Base-by-base conservation (phyloP, 2,329 filamentous ascomycete genomes). In the Fusarium longipes region DNA sequence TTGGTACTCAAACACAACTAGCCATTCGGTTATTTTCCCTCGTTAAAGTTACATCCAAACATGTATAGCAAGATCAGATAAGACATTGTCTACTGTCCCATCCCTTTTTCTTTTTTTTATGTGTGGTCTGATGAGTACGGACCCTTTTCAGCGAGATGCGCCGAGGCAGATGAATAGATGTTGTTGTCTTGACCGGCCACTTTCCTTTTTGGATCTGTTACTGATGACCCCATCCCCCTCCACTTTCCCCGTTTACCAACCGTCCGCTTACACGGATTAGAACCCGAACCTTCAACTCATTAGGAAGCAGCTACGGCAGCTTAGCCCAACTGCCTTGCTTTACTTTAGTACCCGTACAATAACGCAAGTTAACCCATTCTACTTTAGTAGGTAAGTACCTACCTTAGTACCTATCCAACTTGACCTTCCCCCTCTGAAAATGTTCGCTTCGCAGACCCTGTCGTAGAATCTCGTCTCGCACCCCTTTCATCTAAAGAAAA, bases 91-190 rank as follows among this genome's bases (percentile, higher is more conserved):
- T n/a, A 56, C 39, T 57, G 42, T 47, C 42, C 38, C 54, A 55
- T 55, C 52, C 42, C 42, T 43, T 47, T 42, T 30, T 30, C 33
- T 33, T 24, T 11, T 17, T 45, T 27, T 45, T 63, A 24, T 60
- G 44, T 59, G 47, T 65, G 71, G 70, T 39, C 71, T 74, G 71
- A 73, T 71, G 44, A 25, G 32, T 43, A 36, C 42, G 49, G 32
- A 60, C 70, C 71, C 50, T 42, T 71, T 73, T 67, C 68, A 69
- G 71, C 68, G 68, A 74, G 68, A 62, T 72, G 70, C 70, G 69
- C 70, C 61, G 57, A 67, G 43, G 66, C 47, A 63, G 42, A 53
- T 63, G 60, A 58, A 64, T 54, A 50, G 59, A 52, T 63, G 54
- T 68, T 63, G 54, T 68, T 56, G 67, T 70, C 59, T 54, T 70